Percentiles rank a stretch among this genome's conserved stretches.
Evolutionary conservation across 305 asterid species (phyloP).

Genomic region (Fraxinus greggii): DNA sequence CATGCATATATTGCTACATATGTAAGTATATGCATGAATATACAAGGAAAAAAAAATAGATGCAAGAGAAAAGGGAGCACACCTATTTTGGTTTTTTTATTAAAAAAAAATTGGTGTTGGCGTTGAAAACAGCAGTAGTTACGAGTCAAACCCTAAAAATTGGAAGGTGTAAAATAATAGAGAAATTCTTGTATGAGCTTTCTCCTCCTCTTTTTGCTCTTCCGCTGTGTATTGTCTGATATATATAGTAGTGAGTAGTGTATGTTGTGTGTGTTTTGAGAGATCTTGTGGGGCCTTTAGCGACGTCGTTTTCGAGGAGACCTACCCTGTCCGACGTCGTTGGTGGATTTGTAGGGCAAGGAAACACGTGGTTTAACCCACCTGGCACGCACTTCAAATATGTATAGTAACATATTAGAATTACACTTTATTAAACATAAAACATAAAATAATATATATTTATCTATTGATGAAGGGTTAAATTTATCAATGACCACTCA

Average conservation of each 20-base stretch:
- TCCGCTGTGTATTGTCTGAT: neutral
- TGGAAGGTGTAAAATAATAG: neutral
- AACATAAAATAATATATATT: too few relatives aligned
- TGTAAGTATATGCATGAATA: neutral
- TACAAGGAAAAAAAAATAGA: neutral
- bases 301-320: neutral
- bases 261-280: neutral
- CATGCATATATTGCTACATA: neutral
- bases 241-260: neutral
- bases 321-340: neutral
- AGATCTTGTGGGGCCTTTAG: neutral
- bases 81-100: neutral
- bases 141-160: neutral
- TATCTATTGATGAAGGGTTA: too few relatives aligned
- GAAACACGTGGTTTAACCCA: neutral
- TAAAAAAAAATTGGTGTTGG: neutral
- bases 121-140: neutral
- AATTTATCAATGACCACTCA: too few relatives aligned
- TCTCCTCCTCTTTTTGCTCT: neutral
- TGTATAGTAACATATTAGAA: too few relatives aligned
- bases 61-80: neutral
- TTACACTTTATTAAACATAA: too few relatives aligned
- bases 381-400: neutral
- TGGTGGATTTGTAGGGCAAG: neutral
- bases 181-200: neutral